phyloP scores from a whole-genome alignment of 768 basidiomycete genomes.

The Clitopilus hobsonii region DNA sequence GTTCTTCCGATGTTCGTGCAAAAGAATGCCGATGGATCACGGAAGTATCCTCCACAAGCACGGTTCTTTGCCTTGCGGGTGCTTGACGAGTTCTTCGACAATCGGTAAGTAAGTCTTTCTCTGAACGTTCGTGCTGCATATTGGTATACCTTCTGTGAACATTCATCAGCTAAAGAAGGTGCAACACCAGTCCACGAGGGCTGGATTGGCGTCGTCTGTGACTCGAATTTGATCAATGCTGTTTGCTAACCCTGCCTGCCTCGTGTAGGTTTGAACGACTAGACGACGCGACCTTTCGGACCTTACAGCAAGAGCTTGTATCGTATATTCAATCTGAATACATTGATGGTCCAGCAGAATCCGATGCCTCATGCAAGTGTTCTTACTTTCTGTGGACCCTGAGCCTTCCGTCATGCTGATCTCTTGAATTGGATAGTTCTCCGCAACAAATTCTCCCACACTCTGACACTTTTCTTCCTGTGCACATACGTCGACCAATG shows the following conservation, averaged over 20 bases:
- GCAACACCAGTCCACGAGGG: too few species aligned
- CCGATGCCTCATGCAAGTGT: slow-evolving; percentile 74
- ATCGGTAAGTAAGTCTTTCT: slow-evolving; percentile 50
- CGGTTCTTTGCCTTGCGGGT: slow-evolving; percentile 80
- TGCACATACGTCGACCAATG: slow-evolving; percentile 83
- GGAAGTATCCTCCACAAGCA: slow-evolving; percentile 67
- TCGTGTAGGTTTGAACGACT: slow-evolving; percentile 54
- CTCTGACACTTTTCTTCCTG: slow-evolving; percentile 83
- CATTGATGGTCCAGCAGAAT: slow-evolving; percentile 79
- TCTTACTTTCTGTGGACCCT: too few species aligned
- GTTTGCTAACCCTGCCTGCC: slow-evolving; percentile 4
- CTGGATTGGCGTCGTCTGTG: too few species aligned
- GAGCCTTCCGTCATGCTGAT: slow-evolving; percentile 6
- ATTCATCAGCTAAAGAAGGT: too few species aligned
- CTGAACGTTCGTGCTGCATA: neutral
- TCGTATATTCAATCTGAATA: slow-evolving; percentile 88
- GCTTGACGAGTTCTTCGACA: slow-evolving; percentile 78
- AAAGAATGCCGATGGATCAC: slow-evolving; percentile 49
- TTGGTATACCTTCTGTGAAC: neutral
- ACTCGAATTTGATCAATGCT: neutral
- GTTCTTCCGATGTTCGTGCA: slow-evolving; percentile 73
- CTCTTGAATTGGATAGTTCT: slow-evolving; percentile 48
- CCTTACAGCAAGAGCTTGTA: slow-evolving; percentile 71
- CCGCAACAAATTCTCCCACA: slow-evolving; percentile 94
- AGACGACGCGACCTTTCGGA: slow-evolving; percentile 65